These are phyloP conservation scores for Barnettozyma sp. DNA, from an alignment of 805 yeast species.

Conservation along the genomic window DNA sequence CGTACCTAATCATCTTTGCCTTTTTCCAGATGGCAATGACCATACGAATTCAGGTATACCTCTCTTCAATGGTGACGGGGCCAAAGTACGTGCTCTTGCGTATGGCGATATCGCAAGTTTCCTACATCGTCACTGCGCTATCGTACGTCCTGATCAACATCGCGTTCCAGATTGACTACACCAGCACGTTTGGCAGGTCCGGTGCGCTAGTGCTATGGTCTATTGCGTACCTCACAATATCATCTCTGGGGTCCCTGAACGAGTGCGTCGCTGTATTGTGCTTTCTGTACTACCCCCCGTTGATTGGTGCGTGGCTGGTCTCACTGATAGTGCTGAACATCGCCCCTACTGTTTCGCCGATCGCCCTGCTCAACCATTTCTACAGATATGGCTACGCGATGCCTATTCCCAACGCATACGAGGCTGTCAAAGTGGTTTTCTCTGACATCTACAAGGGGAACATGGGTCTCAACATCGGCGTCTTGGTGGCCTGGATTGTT, in stretches of 20 bases:
- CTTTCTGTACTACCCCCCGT: constrained; percentile 49
- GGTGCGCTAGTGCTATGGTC: constrained; percentile 74
- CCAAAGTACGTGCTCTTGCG: constrained; percentile 36
- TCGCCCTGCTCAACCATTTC: constrained; percentile 48
- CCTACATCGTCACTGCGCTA: constrained; percentile 51
- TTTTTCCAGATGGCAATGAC: constrained; percentile 64
- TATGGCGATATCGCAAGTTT: constrained; percentile 38
- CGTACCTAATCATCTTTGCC: constrained; percentile 61
- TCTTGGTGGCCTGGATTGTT: constrained; percentile 54
- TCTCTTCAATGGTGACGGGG: constrained; percentile 31
- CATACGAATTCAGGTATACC: constrained; percentile 39
- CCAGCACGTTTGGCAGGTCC: constrained; percentile 49
- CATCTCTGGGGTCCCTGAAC: constrained; percentile 65
- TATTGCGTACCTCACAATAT: constrained; percentile 56
- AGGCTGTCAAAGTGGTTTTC: constrained; percentile 50
- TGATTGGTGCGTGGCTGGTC: constrained; percentile 65
- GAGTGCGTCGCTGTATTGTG: constrained; percentile 51
- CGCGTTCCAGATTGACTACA: constrained; percentile 57
- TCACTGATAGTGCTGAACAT: constrained; percentile 59
- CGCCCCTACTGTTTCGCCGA: constrained; percentile 57
- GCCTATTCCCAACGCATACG: constrained; percentile 63
- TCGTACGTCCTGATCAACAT: constrained; percentile 52
- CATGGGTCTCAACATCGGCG: constrained; percentile 53
- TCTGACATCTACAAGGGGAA: constrained; percentile 48
- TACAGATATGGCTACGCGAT: constrained; percentile 58